phyloP scores from a whole-genome alignment of 331 rosid genomes.

The Rhamnella rubrinervis region DNA sequence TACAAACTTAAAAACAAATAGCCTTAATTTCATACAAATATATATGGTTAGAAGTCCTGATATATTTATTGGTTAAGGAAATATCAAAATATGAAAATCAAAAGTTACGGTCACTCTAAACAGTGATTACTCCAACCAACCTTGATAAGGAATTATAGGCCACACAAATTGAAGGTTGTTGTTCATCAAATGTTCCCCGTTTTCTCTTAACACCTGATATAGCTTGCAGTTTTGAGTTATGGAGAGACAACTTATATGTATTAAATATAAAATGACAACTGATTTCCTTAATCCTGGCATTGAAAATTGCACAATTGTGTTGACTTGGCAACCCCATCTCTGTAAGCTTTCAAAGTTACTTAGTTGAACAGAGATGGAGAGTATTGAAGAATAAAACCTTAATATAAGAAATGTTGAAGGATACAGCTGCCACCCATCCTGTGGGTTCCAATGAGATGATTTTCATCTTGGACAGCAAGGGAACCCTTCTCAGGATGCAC shows the following conservation, averaged over 20 bases:
- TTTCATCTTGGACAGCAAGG: constrained; percentile 25
- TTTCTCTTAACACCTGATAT: constrained; percentile 73
- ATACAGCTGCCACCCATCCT: constrained; percentile 46
- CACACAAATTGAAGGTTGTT: constrained; percentile 66
- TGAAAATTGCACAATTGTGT: neutral
- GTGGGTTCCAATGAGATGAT: constrained; percentile 24
- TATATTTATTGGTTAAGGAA: neutral
- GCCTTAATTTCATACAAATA: too few relatives aligned
- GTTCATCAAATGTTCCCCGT: constrained; percentile 53
- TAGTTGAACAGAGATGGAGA: constrained; percentile 9
- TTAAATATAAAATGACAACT: constrained; percentile 4
- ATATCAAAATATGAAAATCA: neutral
- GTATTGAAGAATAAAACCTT: constrained; percentile 8
- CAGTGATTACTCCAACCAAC: constrained; percentile 42
- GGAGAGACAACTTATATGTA: constrained; percentile 31
- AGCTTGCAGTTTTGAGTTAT: constrained; percentile 40
- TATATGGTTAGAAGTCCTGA: too few relatives aligned
- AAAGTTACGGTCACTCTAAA: neutral
- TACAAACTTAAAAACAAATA: neutral
- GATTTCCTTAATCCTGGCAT: neutral
- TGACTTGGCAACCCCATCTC: neutral
- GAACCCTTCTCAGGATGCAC: constrained; percentile 34
- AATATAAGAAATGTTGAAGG: constrained; percentile 30
- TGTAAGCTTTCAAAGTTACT: constrained; percentile 1
- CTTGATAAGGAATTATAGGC: constrained; percentile 67